These are phyloP conservation scores for Puccinia polysora DNA, from an alignment of 1,284 basidiomycete species.

Conservation along the genomic window DNA sequence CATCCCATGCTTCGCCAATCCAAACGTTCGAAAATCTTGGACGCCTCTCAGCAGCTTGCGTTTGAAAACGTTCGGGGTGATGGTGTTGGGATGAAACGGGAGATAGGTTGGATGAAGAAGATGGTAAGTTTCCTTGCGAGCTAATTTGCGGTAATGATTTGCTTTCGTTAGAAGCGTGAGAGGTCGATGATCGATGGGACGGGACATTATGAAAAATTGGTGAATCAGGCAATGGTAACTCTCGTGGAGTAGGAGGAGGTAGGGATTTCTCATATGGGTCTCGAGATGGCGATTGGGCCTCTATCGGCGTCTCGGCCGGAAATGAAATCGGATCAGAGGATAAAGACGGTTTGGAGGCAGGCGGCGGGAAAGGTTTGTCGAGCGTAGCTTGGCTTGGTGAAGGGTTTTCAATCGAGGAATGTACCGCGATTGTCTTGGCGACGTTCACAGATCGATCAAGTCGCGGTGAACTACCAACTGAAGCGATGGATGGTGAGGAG, in stretches of 20 bases:
- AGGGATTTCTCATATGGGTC: conserved; percentile 9
- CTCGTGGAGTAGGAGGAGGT: neutral
- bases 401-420: neutral
- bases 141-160: neutral
- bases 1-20: conserved; percentile 8
- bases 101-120: neutral
- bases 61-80: neutral
- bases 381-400: neutral
- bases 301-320: neutral
- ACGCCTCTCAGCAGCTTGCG: neutral
- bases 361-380: neutral
- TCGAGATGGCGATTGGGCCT: neutral
- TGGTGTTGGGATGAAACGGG: neutral
- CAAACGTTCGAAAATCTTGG: neutral
- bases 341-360: neutral
- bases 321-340: no score
- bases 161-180: neutral
- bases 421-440: neutral
- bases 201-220: neutral
- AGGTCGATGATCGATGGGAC: neutral
- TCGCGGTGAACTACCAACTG: no score
- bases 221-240: conserved; percentile 9
- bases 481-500: no score
- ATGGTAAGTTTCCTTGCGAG: neutral
- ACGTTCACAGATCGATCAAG: neutral